Evolutionary conservation across 2,329 filamentous ascomycete genomes (phyloP), one percentile per base, ranked within the genome.

Genomic region (Fusarium zealandicum): DNA sequence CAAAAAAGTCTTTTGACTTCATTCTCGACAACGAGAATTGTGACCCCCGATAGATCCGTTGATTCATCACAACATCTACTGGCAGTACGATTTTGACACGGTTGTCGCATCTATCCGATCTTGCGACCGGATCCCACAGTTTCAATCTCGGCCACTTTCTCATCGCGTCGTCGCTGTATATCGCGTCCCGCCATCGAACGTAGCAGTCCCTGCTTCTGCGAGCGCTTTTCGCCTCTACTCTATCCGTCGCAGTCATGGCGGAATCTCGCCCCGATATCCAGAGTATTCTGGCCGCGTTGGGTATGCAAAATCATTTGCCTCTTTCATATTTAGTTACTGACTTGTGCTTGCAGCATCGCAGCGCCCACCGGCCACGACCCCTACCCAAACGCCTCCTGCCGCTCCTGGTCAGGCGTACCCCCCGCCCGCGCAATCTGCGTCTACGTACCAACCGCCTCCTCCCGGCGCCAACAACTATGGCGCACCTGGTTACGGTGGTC

Each of bases 261-360:
- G 64, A 68, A 52, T 56, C 62, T 52, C 65, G 63, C 43, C 65
- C 64, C 25, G 65, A 68, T 45, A 68, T 68, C 41, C 66, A 79
- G 66, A 78, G 76, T 57, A 79, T 81, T 54, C 71, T 81, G 59
- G 78, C 78, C 51, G 78, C 78, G 56, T 72, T 81, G 49, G 78
- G 78, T 80, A 75, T 66, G 76, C 30, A 32, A 39, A 43, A 22
- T 50, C 44, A 37, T 44, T 47, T 32, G 32, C n/a, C 30, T 39
- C 54, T 27, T 35, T 51, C 40, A 37, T 48, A 36, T 37, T 28
- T 45, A 51, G 20, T 54, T 35, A 51, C 65, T 70, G 45, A 68
- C 64, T 36, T 57, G 45, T 54, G 42, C 42, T 61, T 47, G n/a
- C 64, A 80, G 76, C 76, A 37, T 76, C 78, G 31, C 78, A 80